A percentile compares a stretch with the other conserved stretches of the same genome.
These are phyloP conservation scores for Teratosphaeria gauchensis DNA, from an alignment of 2,329 filamentous ascomycete genomes.

Conservation along the genomic window DNA sequence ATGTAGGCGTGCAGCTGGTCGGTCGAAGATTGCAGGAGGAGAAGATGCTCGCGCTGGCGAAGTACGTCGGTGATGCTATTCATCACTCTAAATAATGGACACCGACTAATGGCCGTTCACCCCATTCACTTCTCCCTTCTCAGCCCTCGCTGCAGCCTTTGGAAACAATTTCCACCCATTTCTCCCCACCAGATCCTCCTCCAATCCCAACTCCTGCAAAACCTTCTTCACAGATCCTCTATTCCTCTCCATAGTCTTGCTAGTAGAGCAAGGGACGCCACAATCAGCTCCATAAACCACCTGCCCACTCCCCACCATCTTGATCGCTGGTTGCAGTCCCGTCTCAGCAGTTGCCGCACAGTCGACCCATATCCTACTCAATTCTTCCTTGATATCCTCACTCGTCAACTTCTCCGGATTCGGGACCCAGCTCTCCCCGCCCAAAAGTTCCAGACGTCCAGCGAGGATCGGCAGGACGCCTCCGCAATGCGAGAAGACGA, in stretches of 20 bases:
- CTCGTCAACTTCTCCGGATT: slow-evolving; percentile 1
- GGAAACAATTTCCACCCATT: slow-evolving; percentile 1
- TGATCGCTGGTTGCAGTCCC: slow-evolving; percentile 1
- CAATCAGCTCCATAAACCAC: slow-evolving; percentile 3
- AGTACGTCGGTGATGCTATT: slow-evolving; percentile 18
- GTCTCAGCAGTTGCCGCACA: slow-evolving; percentile 1
- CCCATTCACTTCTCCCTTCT: not conserved
- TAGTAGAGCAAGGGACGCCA: slow-evolving; percentile 1
- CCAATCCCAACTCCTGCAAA: not conserved
- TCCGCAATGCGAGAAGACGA: slow-evolving; percentile 2
- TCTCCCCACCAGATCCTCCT: not conserved
- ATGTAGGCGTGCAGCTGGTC: slow-evolving; percentile 28
- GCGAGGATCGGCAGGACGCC: not conserved
- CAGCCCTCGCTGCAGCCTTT: not conserved
- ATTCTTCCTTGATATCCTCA: not conserved
- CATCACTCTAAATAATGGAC: not conserved
- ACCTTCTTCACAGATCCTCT: not conserved
- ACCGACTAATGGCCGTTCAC: not conserved
- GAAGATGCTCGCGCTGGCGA: slow-evolving; percentile 29
- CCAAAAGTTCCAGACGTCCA: not conserved
- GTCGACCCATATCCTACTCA: not conserved
- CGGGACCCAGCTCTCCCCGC: not conserved
- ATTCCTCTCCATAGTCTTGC: slow-evolving; percentile 1
- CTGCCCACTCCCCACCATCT: slow-evolving; percentile 1
- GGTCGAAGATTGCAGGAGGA: slow-evolving; percentile 28